These are phyloP conservation scores for Silene noctiflora DNA, from an alignment of 179 eudicot species.

Conservation along the genomic window DNA sequence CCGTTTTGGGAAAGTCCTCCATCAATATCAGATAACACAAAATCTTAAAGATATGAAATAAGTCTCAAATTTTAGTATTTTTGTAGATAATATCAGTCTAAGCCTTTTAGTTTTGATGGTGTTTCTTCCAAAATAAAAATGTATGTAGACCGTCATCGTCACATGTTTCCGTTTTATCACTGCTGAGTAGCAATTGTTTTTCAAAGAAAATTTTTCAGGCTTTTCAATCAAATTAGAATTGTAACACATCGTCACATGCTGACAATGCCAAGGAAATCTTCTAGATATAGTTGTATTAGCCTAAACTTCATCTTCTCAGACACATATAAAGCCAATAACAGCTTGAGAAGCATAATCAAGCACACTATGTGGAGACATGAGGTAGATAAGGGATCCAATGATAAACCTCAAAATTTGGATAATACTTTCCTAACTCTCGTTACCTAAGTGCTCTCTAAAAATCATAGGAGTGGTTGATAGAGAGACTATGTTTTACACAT, in stretches of 20 bases:
- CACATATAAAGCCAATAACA: too few relatives aligned
- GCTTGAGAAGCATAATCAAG: too few relatives aligned
- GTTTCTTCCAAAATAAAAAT: not conserved
- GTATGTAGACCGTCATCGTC: not conserved
- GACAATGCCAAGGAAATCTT: too few relatives aligned
- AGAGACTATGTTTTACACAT: not conserved
- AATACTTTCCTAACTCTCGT: not conserved
- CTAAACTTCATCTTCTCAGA: too few relatives aligned
- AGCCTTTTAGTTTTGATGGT: constrained; percentile 2
- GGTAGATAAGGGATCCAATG: constrained; percentile 1
- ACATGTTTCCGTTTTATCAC: not conserved
- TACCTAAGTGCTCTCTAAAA: not conserved
- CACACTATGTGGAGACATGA: not conserved
- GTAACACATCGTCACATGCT: not conserved
- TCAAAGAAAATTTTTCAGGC: not conserved
- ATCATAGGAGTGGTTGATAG: not conserved
- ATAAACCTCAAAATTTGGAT: not conserved
- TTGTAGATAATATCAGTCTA: constrained; percentile 6
- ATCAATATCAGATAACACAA: not conserved
- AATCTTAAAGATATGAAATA: not conserved
- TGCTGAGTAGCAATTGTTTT: not conserved
- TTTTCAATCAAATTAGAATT: not conserved
- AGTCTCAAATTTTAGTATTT: not conserved
- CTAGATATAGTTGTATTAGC: too few relatives aligned
- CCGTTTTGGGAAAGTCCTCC: constrained; percentile 13